phyloP scores from a whole-genome alignment of 106 monocot genomes.

The Cymbidium sinense region DNA sequence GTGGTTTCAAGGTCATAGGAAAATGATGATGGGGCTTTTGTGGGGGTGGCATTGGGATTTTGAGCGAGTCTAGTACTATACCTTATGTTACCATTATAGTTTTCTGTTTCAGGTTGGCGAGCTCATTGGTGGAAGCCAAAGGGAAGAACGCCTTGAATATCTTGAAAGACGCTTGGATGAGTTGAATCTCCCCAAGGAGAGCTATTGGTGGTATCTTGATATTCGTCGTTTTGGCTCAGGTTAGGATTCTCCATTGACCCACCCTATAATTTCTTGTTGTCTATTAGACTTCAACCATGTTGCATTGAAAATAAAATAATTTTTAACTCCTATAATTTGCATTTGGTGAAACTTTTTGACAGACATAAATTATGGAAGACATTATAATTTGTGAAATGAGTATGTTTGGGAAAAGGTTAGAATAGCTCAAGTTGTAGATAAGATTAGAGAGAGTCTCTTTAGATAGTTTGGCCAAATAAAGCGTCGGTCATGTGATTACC shows the following conservation, averaged over 20 bases:
- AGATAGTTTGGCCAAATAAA: no score
- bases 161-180: constrained; percentile 80
- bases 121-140: constrained; percentile 98
- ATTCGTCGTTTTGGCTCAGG: constrained; percentile 97
- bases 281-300: neutral
- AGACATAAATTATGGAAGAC: neutral
- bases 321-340: neutral
- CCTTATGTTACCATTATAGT: neutral
- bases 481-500: no score
- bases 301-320: neutral
- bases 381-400: neutral
- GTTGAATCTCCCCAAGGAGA: constrained; percentile 73
- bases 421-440: no score
- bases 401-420: no score
- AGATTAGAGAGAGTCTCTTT: no score
- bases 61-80: neutral
- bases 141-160: constrained; percentile 92
- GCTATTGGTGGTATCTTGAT: constrained; percentile 98
- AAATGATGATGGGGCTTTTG: neutral
- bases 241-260: constrained; percentile 6
- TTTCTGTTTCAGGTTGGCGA: constrained; percentile 68
- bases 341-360: neutral
- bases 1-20: neutral
- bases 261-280: neutral
- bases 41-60: neutral